Conservation (phyloP, 1,284 basidiomycete species). For the Rhizoctonia solani region DNA sequence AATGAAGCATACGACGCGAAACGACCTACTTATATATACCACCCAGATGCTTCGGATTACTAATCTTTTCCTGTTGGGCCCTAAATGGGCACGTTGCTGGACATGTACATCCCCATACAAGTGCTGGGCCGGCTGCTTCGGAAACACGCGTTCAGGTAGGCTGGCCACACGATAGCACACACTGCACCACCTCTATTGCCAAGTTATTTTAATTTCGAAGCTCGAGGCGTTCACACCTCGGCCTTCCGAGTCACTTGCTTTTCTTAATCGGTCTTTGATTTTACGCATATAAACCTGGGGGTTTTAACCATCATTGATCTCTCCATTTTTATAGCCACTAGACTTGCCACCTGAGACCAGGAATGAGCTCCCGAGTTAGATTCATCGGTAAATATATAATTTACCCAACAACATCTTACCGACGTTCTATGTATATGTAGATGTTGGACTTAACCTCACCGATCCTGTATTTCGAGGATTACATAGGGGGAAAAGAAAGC, state of each 20-base stretch:
- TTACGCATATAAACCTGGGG: no score
- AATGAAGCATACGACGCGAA: slow-evolving; percentile 23
- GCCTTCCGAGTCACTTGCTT: no score
- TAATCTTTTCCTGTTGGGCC: neutral
- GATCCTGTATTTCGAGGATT: slow-evolving; percentile 64
- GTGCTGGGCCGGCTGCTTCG: no score
- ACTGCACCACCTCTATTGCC: no score
- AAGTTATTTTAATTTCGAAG: no score
- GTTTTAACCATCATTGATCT: neutral
- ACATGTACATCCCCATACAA: no score
- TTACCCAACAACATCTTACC: neutral
- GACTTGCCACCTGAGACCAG: slow-evolving; percentile 3
- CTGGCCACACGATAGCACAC: no score
- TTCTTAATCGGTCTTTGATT: no score
- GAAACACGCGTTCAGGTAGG: no score
- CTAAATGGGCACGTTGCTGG: neutral
- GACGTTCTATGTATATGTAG: neutral
- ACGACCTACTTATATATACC: slow-evolving; percentile 23
- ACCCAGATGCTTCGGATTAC: neutral
- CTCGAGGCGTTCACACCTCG: no score
- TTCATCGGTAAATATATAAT: slow-evolving; percentile 23
- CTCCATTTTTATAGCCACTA: neutral
- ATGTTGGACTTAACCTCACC: slow-evolving; percentile 58
- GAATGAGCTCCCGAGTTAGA: slow-evolving; percentile 20
- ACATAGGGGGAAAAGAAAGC: slow-evolving; percentile 58